Percentiles rank a stretch among this genome's conserved stretches.
Evolutionary conservation across 352 stramenopile genomes (phyloP).

Genomic region (Phytopythium montanum): DNA sequence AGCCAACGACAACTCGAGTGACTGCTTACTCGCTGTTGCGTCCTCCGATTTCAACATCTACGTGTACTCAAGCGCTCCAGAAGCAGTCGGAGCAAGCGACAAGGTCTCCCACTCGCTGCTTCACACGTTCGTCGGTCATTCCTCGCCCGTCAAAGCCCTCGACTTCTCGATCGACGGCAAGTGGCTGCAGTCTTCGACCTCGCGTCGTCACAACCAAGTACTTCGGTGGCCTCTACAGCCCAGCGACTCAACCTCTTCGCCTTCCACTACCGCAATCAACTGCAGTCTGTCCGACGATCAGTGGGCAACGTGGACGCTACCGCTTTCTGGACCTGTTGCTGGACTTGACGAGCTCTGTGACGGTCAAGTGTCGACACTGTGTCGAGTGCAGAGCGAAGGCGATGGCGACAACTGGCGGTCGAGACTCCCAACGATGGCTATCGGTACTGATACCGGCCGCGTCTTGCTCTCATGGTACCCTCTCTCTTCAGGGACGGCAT

Average conservation of each 20-base stretch:
- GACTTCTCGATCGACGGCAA: conserved; percentile 60
- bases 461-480: conserved; percentile 75
- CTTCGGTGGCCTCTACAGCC: conserved; percentile 57
- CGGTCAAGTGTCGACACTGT: conserved; percentile 23
- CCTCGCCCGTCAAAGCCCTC: conserved; percentile 48
- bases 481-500: conserved; percentile 30
- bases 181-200: conserved; percentile 68
- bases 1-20: conserved; percentile 8
- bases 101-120: conserved; percentile 30
- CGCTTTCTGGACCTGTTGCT: conserved; percentile 50
- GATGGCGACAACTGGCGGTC: conserved; percentile 32
- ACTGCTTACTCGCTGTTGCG: conserved; percentile 33
- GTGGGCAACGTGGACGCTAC: conserved; percentile 49
- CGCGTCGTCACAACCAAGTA: conserved; percentile 48
- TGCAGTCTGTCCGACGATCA: conserved; percentile 32
- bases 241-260: neutral
- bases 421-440: conserved; percentile 37
- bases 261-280: neutral
- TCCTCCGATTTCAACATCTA: conserved; percentile 79
- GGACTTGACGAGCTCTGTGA: conserved; percentile 39
- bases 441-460: conserved; percentile 44
- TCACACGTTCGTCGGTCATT: conserved; percentile 65
- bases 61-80: conserved; percentile 35
- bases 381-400: conserved; percentile 34
- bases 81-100: neutral